Percentiles rank a stretch among this genome's conserved stretches.
Evolutionary conservation across 257 asterid genomes (phyloP).

Genomic region (Parsonsia alboflavescens): DNA sequence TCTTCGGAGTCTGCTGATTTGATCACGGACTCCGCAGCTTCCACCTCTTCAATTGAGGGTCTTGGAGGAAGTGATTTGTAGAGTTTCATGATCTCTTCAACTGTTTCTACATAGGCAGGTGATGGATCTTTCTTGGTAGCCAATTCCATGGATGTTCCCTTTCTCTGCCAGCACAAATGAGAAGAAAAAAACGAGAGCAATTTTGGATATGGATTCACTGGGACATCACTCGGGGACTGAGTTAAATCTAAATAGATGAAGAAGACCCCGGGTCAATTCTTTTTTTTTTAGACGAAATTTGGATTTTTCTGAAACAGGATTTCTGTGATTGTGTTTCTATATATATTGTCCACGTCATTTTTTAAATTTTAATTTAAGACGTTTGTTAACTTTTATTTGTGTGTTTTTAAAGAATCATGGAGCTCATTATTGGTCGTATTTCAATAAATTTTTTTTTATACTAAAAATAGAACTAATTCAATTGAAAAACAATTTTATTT

Average conservation of each 20-base stretch:
- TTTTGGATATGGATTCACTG: not conserved
- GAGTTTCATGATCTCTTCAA: conserved; percentile 56
- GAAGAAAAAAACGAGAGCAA: too few species aligned
- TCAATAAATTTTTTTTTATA: too few species aligned
- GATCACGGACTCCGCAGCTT: conserved; percentile 62
- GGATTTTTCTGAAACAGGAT: not conserved
- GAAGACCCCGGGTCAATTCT: not conserved
- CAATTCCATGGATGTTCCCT: conserved; percentile 34
- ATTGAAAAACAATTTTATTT: too few species aligned
- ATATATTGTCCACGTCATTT: too few species aligned
- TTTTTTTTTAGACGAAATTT: too few species aligned
- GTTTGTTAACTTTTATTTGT: too few species aligned
- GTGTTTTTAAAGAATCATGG: too few species aligned
- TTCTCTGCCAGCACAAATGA: not conserved
- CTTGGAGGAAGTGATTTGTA: conserved; percentile 60
- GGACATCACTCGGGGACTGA: not conserved
- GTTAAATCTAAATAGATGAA: too few species aligned
- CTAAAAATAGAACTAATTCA: too few species aligned
- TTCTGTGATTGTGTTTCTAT: not conserved
- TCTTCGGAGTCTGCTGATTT: conserved; percentile 45
- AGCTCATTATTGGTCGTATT: too few species aligned
- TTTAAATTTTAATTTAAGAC: too few species aligned
- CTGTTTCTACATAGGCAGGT: conserved; percentile 33
- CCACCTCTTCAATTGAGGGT: conserved; percentile 60
- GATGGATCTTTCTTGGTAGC: conserved; percentile 29